A percentile compares a stretch with the other conserved stretches of the same genome.
Evolutionary conservation across 176 grass and related monocot genomes (phyloP).

Genomic region (Rhynchospora pubera): DNA sequence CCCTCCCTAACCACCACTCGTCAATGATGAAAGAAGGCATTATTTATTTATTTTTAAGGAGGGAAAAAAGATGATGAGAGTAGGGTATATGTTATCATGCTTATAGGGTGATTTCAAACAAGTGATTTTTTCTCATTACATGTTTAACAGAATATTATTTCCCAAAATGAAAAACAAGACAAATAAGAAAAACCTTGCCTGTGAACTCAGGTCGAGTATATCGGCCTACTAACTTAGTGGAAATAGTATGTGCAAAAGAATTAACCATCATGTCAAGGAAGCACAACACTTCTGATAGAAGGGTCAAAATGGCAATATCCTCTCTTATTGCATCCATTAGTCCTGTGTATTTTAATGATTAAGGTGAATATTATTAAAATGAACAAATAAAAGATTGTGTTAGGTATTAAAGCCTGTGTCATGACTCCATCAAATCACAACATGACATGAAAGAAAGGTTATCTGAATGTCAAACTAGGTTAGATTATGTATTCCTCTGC

Average conservation of each 20-base stretch:
- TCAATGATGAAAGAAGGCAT: background rate
- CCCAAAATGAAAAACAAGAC: background rate
- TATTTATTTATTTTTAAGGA: background rate
- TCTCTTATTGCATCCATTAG: slow-evolving; percentile 74
- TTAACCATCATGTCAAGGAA: slow-evolving; percentile 96
- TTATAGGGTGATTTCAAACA: background rate
- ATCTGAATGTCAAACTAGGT: background rate
- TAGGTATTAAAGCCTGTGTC: background rate
- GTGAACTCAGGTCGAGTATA: slow-evolving; percentile 90
- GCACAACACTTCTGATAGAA: slow-evolving; percentile 85
- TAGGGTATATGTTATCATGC: background rate
- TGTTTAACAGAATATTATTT: background rate
- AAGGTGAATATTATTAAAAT: background rate
- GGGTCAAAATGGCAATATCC: slow-evolving; percentile 60
- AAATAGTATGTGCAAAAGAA: slow-evolving; percentile 89
- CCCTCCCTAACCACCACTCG: background rate
- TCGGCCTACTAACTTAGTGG: slow-evolving; percentile 67
- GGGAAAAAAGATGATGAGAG: background rate
- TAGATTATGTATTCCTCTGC: background rate
- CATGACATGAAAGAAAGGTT: background rate
- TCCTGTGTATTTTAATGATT: slow-evolving; percentile 32
- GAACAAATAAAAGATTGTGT: background rate
- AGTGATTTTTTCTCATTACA: background rate
- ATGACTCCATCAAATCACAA: background rate
- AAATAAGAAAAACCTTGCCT: slow-evolving; percentile 19